These are phyloP conservation scores for Lichtheimia hyalospora DNA, from an alignment of 371 early-diverging fungal genomes.

Conservation along the genomic window DNA sequence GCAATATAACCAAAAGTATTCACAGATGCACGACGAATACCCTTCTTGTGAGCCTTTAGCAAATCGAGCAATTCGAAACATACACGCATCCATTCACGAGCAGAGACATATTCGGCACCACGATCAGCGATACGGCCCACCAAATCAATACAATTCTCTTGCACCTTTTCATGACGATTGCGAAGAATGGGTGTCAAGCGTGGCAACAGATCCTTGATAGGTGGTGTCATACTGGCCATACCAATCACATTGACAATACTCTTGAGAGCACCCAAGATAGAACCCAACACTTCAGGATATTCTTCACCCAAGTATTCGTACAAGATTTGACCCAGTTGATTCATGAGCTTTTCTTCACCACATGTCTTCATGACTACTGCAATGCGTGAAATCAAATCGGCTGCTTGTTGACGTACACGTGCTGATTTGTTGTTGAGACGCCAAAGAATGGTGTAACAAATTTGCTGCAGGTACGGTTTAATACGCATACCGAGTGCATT, in stretches of 20 bases:
- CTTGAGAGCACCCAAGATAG: slow-evolving; percentile 89
- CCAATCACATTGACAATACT: slow-evolving; percentile 96
- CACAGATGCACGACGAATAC: slow-evolving; percentile 93
- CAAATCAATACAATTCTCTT: slow-evolving; percentile 90
- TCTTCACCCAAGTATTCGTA: slow-evolving; percentile 98
- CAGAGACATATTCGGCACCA: slow-evolving; percentile 96
- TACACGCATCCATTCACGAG: slow-evolving; percentile 99
- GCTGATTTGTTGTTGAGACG: slow-evolving; percentile 96
- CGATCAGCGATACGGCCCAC: slow-evolving; percentile 98
- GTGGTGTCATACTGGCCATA: slow-evolving; percentile 97
- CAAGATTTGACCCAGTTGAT: slow-evolving; percentile 86
- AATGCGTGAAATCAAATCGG: slow-evolving; percentile 92
- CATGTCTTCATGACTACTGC: slow-evolving; percentile 93
- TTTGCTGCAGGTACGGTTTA: slow-evolving; percentile 91
- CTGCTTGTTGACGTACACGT: slow-evolving; percentile 96
- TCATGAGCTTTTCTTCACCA: slow-evolving; percentile 93
- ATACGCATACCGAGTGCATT: slow-evolving; percentile 88
- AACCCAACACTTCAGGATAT: slow-evolving; percentile 96
- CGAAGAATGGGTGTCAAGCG: slow-evolving; percentile 95
- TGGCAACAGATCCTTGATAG: slow-evolving; percentile 95
- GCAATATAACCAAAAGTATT: slow-evolving; percentile 98
- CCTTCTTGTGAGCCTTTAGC: slow-evolving; percentile 94
- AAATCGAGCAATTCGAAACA: slow-evolving; percentile 97
- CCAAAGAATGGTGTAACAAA: slow-evolving; percentile 93
- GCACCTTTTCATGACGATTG: slow-evolving; percentile 97